Base-by-base conservation (phyloP, 352 stramenopile species). In the Phytophthora chlamydospora region DNA sequence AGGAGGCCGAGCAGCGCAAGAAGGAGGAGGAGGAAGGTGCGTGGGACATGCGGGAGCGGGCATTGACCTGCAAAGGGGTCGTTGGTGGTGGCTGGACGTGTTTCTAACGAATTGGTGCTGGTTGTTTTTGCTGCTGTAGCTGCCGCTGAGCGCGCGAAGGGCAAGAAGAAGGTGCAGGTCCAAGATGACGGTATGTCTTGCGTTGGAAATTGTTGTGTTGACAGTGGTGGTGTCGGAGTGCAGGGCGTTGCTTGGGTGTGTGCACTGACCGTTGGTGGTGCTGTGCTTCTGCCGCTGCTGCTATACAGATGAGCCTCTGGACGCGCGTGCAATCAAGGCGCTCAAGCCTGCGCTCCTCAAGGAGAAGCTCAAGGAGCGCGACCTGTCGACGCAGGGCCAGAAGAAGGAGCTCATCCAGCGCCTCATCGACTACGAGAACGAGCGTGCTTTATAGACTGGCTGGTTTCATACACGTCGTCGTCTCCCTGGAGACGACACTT, bases 351-450 rank as follows among this genome's bases (percentile, higher is more conserved):
- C 86, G 34, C 55, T 93, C 48, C 73, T 96, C 40, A 96, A 96
- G 78, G 87, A 96, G 54, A 89, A 95, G 69, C 72, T 96, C 4
- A 96, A 96, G 61, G 81, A 93, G 62, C 82, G 85, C 35, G 54
- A 78, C 10, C 59, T 96, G 53, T 95, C 88, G 21, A 95, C 67
- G 41, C 88, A 96, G 62, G 88, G 88, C 48, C 83, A 96, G 67
- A 95, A 95, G 76, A 95, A 94, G 66, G 87, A 95, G 9, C 80
- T 96, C 10, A 83, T 95, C 65, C 83, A 94, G 77, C 85, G 88
- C 36, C 81, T 96, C 48, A 91, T 95, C 53, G 88, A 95, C 71
- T 93, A 91, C 58, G 84, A 93, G 58, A 87, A 95, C 65, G 84
- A 95, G 64, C 84, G 82, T 36, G 80, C 84, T 59, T 70, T 93